These are phyloP conservation scores for Geopyxis carbonaria DNA, from an alignment of 495 filamentous ascomycete species.

Conservation along the genomic window DNA sequence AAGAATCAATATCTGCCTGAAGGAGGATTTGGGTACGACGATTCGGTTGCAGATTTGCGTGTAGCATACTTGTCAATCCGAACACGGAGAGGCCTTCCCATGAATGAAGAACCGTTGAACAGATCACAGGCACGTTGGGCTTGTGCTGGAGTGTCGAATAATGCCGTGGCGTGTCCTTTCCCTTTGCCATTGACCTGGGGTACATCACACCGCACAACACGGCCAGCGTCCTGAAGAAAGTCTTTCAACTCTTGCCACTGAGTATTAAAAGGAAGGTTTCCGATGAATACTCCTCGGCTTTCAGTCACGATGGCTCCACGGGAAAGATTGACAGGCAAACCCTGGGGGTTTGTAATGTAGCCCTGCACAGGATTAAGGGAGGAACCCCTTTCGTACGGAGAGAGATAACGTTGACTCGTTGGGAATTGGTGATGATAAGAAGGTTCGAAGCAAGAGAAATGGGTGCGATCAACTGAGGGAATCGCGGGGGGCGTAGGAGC, in stretches of 20 bases:
- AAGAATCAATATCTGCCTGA: too few relatives aligned
- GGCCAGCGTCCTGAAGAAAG: conserved; percentile 8
- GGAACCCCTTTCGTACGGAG: too few relatives aligned
- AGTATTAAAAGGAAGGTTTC: conserved; percentile 14
- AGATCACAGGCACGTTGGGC: conserved; percentile 11
- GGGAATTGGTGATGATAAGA: too few relatives aligned
- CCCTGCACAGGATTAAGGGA: too few relatives aligned
- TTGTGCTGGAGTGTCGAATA: conserved; percentile 11
- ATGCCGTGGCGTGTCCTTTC: conserved; percentile 14
- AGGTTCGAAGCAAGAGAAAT: too few relatives aligned
- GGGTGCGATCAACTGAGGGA: too few relatives aligned
- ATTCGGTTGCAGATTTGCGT: too few relatives aligned
- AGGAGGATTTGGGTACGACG: too few relatives aligned
- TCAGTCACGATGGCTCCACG: conserved; percentile 16
- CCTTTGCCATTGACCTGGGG: conserved; percentile 10
- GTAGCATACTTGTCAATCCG: conserved; percentile 9
- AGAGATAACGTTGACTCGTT: too few relatives aligned
- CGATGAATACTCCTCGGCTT: conserved; percentile 14
- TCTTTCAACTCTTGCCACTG: conserved; percentile 17
- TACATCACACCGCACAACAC: conserved; percentile 13
- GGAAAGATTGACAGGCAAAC: conserved; percentile 16
- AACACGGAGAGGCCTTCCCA: conserved; percentile 11
- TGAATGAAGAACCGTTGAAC: conserved; percentile 15
- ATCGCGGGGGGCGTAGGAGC: too few relatives aligned
- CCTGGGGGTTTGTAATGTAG: too few relatives aligned